Evolutionary conservation across 2,329 filamentous ascomycete species (phyloP).

Genomic region (Ramularia endophylla): DNA sequence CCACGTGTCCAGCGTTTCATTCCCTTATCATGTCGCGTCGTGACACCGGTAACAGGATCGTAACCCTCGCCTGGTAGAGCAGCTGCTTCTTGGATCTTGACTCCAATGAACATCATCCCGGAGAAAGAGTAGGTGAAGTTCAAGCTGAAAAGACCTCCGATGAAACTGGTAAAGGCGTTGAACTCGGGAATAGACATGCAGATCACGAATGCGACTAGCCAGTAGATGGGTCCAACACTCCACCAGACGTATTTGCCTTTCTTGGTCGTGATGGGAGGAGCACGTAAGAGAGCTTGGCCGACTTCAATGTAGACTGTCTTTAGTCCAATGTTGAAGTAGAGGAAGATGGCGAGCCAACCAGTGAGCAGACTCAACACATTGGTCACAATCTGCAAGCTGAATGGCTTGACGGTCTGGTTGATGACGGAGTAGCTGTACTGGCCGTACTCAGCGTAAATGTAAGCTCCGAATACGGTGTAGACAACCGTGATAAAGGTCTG

Average conservation of each 20-base stretch:
- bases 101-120: constrained; percentile 42
- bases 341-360: constrained; percentile 27
- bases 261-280: constrained; percentile 44
- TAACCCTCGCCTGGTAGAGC: constrained; percentile 40
- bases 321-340: constrained; percentile 39
- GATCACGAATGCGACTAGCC: constrained; percentile 51
- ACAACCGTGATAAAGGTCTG: constrained; percentile 43
- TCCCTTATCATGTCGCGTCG: constrained; percentile 33
- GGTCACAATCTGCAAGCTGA: constrained; percentile 33
- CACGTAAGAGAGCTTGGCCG: constrained; percentile 44
- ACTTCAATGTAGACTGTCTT: constrained; percentile 50
- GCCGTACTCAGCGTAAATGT: constrained; percentile 43
- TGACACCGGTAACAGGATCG: constrained; percentile 36
- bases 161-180: constrained; percentile 34
- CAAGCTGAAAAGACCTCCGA: constrained; percentile 50
- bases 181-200: constrained; percentile 48
- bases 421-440: constrained; percentile 39
- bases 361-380: constrained; percentile 36
- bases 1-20: constrained; percentile 37
- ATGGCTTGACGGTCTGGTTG: constrained; percentile 36
- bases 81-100: constrained; percentile 39
- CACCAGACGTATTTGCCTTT: constrained; percentile 49
- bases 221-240: constrained; percentile 49
- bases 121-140: constrained; percentile 57
- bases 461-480: constrained; percentile 44